A percentile compares a stretch with the other conserved stretches of the same genome.
Conservation (phyloP, 768 basidiomycete species). For the Psilocybe tampanensis region DNA sequence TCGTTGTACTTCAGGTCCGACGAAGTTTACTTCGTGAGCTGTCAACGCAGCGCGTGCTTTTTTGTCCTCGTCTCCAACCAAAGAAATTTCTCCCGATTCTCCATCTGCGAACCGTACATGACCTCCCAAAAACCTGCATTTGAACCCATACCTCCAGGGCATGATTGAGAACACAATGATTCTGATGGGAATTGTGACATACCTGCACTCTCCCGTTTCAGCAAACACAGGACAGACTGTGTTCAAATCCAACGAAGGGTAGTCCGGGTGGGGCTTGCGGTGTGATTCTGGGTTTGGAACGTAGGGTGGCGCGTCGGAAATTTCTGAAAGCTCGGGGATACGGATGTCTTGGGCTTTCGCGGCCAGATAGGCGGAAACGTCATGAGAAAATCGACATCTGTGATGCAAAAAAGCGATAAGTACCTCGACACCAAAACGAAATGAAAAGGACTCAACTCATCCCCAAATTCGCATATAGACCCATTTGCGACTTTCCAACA, state of each 20-base stretch:
- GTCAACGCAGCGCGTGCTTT: conserved; percentile 48
- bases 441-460: conserved; percentile 42
- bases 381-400: conserved; percentile 83
- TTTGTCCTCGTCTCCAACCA: conserved; percentile 61
- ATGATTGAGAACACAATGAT: not conserved
- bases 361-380: conserved; percentile 72
- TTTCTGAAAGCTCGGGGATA: conserved; percentile 47
- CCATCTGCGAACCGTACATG: conserved; percentile 51
- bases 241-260: conserved; percentile 45
- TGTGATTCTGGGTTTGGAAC: conserved; percentile 33
- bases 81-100: conserved; percentile 41
- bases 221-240: conserved; percentile 69
- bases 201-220: conserved; percentile 75
- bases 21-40: conserved; percentile 70
- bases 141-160: conserved; percentile 66
- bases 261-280: conserved; percentile 27
- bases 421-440: not conserved
- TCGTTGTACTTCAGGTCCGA: conserved; percentile 59
- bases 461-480: conserved; percentile 68
- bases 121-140: conserved; percentile 87
- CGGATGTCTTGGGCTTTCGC: conserved; percentile 75
- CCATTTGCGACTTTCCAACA: conserved; percentile 83
- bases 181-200: conserved; percentile 9
- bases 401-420: not conserved
- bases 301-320: conserved; percentile 55